These are phyloP conservation scores for Leccinum rimulosum DNA, from an alignment of 768 basidiomycete genomes.

Conservation along the genomic window DNA sequence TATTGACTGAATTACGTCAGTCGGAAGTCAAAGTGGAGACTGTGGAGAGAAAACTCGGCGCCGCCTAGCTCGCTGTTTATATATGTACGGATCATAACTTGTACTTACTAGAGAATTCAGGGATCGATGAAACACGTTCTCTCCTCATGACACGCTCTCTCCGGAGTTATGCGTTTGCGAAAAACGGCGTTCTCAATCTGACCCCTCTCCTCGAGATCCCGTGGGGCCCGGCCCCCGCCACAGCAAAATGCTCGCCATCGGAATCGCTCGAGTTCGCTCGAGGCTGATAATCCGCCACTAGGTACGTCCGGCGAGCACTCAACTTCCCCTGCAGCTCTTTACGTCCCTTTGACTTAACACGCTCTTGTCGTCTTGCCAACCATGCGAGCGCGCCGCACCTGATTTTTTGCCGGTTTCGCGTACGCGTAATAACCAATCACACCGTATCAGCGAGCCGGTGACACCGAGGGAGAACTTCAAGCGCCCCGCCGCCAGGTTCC, in stretches of 20 bases:
- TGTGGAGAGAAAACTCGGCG: background rate
- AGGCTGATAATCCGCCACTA: background rate
- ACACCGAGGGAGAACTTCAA: conserved; percentile 5
- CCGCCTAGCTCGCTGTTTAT: background rate
- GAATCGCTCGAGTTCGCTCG: background rate
- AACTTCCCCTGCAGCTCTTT: background rate
- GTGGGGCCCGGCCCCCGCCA: too few relatives aligned
- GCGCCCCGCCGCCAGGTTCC: background rate
- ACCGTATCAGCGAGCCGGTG: background rate
- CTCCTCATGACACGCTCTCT: conserved; percentile 9
- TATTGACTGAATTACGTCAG: conserved; percentile 18
- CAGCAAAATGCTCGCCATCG: background rate
- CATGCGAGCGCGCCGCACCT: background rate
- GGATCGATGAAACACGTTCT: conserved; percentile 7
- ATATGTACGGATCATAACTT: background rate
- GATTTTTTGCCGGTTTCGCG: background rate
- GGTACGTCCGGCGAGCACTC: background rate
- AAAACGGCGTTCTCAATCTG: conserved; percentile 3
- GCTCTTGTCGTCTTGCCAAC: background rate
- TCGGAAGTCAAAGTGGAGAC: background rate
- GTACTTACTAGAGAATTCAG: background rate
- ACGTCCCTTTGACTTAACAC: background rate
- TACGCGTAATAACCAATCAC: background rate
- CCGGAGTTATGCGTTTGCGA: conserved; percentile 10
- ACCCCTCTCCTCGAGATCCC: background rate